phyloP scores from a whole-genome alignment of 768 basidiomycete genomes.

The Lentinula aciculospora region DNA sequence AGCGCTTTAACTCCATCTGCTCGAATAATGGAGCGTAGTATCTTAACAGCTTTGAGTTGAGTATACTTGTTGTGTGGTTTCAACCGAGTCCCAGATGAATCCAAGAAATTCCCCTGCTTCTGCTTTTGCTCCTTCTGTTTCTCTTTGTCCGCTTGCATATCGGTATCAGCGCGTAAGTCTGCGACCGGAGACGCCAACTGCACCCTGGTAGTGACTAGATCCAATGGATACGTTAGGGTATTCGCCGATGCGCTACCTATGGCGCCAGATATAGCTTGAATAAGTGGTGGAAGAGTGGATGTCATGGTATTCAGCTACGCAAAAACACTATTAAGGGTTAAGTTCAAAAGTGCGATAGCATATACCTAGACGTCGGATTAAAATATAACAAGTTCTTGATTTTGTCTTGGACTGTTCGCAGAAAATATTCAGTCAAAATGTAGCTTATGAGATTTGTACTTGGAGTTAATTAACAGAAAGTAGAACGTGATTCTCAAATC shows the following conservation, averaged over 20 bases:
- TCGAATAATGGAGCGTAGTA: constrained; percentile 30
- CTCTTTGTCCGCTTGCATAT: neutral
- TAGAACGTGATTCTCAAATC: too few species aligned
- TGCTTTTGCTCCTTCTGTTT: neutral
- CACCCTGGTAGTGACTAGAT: constrained; percentile 49
- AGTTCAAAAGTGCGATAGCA: neutral
- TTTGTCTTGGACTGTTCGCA: too few species aligned
- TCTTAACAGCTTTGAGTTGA: constrained; percentile 24
- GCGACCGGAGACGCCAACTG: constrained; percentile 29
- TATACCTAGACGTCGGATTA: too few species aligned
- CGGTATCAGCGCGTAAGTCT: neutral
- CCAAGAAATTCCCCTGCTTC: neutral
- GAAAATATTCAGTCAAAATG: too few species aligned
- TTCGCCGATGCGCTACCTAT: constrained; percentile 52
- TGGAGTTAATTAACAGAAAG: too few species aligned
- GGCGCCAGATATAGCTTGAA: constrained; percentile 54
- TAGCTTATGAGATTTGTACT: too few species aligned
- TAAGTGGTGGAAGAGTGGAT: constrained; percentile 51
- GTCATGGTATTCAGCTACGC: constrained; percentile 41
- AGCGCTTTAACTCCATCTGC: constrained; percentile 38
- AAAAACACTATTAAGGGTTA: too few species aligned
- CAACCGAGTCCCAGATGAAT: neutral
- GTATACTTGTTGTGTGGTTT: constrained; percentile 18
- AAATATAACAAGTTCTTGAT: too few species aligned
- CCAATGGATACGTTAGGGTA: constrained; percentile 49